phyloP scores from a whole-genome alignment of 2,329 filamentous ascomycete species.

The Fusarium foetens region DNA sequence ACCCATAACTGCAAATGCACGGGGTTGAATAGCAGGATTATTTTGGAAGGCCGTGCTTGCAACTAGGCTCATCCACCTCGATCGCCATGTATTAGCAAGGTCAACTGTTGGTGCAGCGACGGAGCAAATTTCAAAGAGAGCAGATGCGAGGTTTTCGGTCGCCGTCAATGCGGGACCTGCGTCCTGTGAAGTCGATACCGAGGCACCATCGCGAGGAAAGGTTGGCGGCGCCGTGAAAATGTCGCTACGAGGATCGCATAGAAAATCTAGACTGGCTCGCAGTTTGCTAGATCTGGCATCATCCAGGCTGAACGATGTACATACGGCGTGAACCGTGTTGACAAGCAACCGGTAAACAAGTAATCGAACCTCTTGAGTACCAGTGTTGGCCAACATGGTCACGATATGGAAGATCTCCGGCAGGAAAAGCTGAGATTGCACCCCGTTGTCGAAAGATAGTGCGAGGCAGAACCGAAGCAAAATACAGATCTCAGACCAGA shows the following conservation, averaged over 20 bases:
- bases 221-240: slow-evolving; percentile 62
- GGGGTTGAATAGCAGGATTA: slow-evolving; percentile 75
- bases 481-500: slow-evolving; percentile 76
- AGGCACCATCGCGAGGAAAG: slow-evolving; percentile 62
- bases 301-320: slow-evolving; percentile 71
- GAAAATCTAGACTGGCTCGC: slow-evolving; percentile 63
- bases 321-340: slow-evolving; percentile 75
- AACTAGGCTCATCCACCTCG: slow-evolving; percentile 78
- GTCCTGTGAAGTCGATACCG: slow-evolving; percentile 65
- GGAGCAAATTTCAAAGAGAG: slow-evolving; percentile 71
- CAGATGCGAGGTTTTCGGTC: slow-evolving; percentile 69
- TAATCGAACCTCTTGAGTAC: slow-evolving; percentile 64
- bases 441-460: slow-evolving; percentile 73
- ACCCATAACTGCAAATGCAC: slow-evolving; percentile 77
- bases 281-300: slow-evolving; percentile 67
- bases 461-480: slow-evolving; percentile 73
- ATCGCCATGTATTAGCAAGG: slow-evolving; percentile 74
- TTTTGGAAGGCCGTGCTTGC: slow-evolving; percentile 79
- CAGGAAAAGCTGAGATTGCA: slow-evolving; percentile 74
- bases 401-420: slow-evolving; percentile 77
- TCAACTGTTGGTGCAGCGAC: slow-evolving; percentile 72
- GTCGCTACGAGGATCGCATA: slow-evolving; percentile 69
- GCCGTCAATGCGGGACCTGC: slow-evolving; percentile 61
- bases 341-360: slow-evolving; percentile 72
- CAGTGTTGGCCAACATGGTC: slow-evolving; percentile 76